A percentile compares a stretch with the other conserved stretches of the same genome.
Conservation (phyloP, 768 basidiomycete species). For the Leccinum arenicola region DNA sequence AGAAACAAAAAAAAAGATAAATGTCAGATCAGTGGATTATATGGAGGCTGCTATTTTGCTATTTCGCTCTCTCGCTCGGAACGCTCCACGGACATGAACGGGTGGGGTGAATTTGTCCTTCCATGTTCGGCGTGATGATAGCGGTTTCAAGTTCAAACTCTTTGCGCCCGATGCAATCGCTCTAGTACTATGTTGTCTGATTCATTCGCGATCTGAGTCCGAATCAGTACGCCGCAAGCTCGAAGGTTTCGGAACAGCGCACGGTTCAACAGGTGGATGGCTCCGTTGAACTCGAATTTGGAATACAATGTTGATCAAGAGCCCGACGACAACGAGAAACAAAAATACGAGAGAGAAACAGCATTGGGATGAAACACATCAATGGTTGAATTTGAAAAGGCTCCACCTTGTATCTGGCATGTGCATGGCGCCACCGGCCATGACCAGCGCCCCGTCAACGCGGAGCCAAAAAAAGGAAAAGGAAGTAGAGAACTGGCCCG, state of each 20-base stretch:
- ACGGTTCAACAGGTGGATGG: not conserved
- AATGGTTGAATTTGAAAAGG: constrained; percentile 21
- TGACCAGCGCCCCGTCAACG: not conserved
- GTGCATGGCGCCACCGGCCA: not conserved
- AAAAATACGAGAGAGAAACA: not conserved
- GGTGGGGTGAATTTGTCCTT: not conserved
- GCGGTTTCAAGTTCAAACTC: not conserved
- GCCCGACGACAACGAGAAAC: not conserved
- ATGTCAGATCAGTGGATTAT: not conserved
- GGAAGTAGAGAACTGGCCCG: not conserved
- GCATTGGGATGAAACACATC: not conserved
- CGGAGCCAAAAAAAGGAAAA: not conserved
- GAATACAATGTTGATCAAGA: not conserved
- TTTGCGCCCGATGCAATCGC: not conserved
- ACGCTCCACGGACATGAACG: not conserved
- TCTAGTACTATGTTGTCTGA: not conserved
- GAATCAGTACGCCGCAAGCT: not conserved
- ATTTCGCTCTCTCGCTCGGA: not conserved
- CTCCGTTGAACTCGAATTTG: not conserved
- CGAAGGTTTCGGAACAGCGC: not conserved
- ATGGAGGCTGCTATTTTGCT: too few species aligned
- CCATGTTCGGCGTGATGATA: not conserved
- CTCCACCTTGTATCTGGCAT: constrained; percentile 19
- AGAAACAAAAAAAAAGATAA: not conserved
- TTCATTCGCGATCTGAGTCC: not conserved